Base-by-base conservation (phyloP, 345 rosid species). In the Zanthoxylum bungeanum region DNA sequence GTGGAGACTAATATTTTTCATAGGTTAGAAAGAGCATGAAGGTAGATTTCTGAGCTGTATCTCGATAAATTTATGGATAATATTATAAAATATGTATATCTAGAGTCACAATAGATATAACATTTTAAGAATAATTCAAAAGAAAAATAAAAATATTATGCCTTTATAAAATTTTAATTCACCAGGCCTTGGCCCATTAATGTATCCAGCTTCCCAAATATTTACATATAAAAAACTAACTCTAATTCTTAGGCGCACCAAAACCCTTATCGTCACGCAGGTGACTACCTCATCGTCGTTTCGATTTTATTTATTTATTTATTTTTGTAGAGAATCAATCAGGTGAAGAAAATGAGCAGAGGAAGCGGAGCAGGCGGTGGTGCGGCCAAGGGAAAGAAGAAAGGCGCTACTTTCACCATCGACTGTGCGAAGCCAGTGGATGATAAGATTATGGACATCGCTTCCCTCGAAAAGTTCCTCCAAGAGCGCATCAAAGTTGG, bases 401-500 rank as follows among this genome's bases (percentile, higher is more conserved):
- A 91, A 70, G 83, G 87, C 40, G 92, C 79, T 0, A 36, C 82
- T 9, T 87, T 84, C 68, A 83, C 76, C n/a, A 85, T 91, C 68
- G 94, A 89, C 78, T 91, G 89, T 71, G 63, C 87, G 0, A 91
- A 91, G 81, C 94, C 94, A 2, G 92, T 86, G 14, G 91, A 89
- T 73, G 92, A 89, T 53, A 87, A 83, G 81, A 87, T 91, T 64
- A 87, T 89, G 95, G 97, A 91, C 73, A 81, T 89, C 9, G 90
- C 91, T 30, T 87, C 95, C 0, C 82, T 91, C 1, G 91, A 91
- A 34, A 91, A 89, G 79, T 91, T 91, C 74, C 92, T 91, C 70
- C 95, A 86, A 75, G 93, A 89, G 74, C 79, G 90, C 24, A 91
- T 89, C 84, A 91, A 89, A 85, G 95, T 89, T 62, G 91, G 92